phyloP scores from a whole-genome alignment of 495 filamentous ascomycete genomes.

The Thermothielavioides terrestris region DNA sequence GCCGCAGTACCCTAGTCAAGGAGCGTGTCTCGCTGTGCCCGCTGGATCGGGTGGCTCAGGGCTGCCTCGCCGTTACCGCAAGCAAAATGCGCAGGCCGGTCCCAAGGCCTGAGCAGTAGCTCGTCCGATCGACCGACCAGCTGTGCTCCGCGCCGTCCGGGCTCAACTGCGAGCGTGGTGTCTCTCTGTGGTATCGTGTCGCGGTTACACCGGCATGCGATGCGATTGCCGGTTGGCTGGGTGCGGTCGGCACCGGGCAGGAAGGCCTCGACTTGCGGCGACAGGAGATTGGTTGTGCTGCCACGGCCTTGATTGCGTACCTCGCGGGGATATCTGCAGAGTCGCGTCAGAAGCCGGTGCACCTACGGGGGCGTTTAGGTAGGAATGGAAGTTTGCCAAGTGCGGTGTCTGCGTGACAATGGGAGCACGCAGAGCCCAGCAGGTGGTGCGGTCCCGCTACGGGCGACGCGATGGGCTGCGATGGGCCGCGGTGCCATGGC shows the following conservation, averaged over 20 bases:
- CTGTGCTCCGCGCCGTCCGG: conserved; percentile 20
- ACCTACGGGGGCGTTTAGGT: conserved; percentile 6
- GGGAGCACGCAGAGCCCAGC: conserved; percentile 9
- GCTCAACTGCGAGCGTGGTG: conserved; percentile 18
- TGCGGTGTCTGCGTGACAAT: conserved; percentile 10
- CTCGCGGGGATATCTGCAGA: conserved; percentile 29
- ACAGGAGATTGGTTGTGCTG: conserved; percentile 23
- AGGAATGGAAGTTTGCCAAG: conserved; percentile 1
- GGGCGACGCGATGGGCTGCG: conserved; percentile 1
- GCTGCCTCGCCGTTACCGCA: conserved; percentile 3
- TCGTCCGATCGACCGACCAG: conserved; percentile 5
- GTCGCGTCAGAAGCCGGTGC: conserved; percentile 29
- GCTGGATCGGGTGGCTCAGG: conserved; percentile 9
- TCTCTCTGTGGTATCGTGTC: conserved; percentile 20
- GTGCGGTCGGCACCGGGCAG: conserved; percentile 19
- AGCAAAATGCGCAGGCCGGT: neutral
- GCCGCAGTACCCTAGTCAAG: neutral
- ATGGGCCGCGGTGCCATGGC: conserved; percentile 2
- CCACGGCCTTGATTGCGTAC: conserved; percentile 18
- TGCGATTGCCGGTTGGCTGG: conserved; percentile 26
- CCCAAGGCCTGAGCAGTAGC: neutral
- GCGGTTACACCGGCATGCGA: conserved; percentile 28
- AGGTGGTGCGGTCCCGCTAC: conserved; percentile 7
- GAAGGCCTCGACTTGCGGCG: conserved; percentile 14
- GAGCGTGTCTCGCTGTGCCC: conserved; percentile 1